These are phyloP conservation scores for Botrytis fragariae DNA, from an alignment of 2,329 filamentous ascomycete genomes.

Conservation along the genomic window DNA sequence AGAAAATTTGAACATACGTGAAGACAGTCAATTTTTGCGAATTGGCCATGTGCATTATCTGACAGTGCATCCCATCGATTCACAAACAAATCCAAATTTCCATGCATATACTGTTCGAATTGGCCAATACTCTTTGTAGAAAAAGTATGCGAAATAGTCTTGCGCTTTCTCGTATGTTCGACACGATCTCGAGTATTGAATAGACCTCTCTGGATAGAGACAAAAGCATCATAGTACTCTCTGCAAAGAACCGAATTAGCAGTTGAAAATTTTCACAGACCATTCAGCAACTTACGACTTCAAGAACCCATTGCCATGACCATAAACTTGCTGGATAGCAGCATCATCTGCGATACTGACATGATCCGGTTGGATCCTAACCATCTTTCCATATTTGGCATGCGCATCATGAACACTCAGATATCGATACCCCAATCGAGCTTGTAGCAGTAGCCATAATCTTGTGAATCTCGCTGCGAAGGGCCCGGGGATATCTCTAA, in stretches of 20 bases:
- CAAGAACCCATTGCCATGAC: constrained; percentile 72
- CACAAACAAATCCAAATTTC: constrained; percentile 72
- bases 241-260: constrained; percentile 44
- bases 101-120: constrained; percentile 86
- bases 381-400: constrained; percentile 69
- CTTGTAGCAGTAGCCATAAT: constrained; percentile 71
- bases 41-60: constrained; percentile 42
- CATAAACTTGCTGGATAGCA: constrained; percentile 76
- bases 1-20: constrained; percentile 39
- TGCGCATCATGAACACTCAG: constrained; percentile 67
- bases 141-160: constrained; percentile 85
- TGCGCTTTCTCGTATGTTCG: constrained; percentile 85
- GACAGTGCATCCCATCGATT: constrained; percentile 67
- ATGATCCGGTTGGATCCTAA: constrained; percentile 82
- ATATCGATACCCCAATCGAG: constrained; percentile 64
- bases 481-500: constrained; percentile 48
- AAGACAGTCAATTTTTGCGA: constrained; percentile 69
- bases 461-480: constrained; percentile 66
- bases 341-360: constrained; percentile 76
- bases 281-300: constrained; percentile 53
- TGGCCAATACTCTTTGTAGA: constrained; percentile 75
- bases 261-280: neutral
- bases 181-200: constrained; percentile 84
- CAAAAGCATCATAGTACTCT: constrained; percentile 88
- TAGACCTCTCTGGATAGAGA: constrained; percentile 77